A percentile compares a stretch with the other conserved stretches of the same genome.
Conservation (phyloP, 2,329 filamentous ascomycete genomes). For the Elsinoe arachidis region DNA sequence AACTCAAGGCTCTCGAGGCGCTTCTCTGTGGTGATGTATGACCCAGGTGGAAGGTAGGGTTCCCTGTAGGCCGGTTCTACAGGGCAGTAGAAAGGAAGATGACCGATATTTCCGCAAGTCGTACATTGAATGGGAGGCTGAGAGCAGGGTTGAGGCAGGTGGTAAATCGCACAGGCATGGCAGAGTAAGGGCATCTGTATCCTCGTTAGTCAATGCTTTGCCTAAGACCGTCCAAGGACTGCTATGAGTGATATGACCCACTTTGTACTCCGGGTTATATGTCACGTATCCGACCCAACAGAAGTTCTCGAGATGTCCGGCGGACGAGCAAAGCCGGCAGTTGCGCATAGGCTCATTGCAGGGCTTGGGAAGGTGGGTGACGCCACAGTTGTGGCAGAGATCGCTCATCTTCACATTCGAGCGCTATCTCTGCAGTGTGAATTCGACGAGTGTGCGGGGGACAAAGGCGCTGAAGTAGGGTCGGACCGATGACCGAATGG, state of each 20-base stretch:
- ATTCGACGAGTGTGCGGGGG: too few relatives aligned
- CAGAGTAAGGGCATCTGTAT: conserved; percentile 13
- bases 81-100: conserved; percentile 14
- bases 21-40: background rate
- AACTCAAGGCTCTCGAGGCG: background rate
- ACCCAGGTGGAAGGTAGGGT: background rate
- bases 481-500: too few relatives aligned
- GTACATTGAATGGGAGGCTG: background rate
- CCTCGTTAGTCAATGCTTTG: background rate
- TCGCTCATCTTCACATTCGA: conserved; percentile 9
- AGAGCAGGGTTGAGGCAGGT: conserved; percentile 13
- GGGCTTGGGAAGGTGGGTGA: background rate
- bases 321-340: conserved; percentile 7
- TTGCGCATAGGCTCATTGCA: background rate
- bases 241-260: background rate
- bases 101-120: conserved; percentile 11
- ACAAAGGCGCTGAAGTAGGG: too few relatives aligned
- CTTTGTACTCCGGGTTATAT: background rate
- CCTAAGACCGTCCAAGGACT: too few relatives aligned
- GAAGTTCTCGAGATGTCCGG: conserved; percentile 16
- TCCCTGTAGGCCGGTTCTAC: background rate
- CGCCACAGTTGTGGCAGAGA: conserved; percentile 16
- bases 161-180: conserved; percentile 15
- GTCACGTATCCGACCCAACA: conserved; percentile 10
- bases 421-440: too few relatives aligned